phyloP scores from a whole-genome alignment of 2,329 filamentous ascomycete genomes.

The Cladophialophora chaetospira region DNA sequence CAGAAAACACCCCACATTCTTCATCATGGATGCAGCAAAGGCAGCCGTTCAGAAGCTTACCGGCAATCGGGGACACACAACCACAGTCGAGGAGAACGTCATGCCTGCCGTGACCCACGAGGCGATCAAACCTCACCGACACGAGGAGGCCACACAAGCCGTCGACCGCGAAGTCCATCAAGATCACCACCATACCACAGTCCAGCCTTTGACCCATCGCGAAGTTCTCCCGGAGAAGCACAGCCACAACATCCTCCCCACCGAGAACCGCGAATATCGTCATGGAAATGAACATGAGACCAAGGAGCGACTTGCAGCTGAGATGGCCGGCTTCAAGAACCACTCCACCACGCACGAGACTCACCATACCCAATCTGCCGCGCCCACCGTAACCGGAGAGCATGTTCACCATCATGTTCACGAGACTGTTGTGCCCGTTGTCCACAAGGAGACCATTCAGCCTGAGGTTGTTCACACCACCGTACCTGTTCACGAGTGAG shows the following conservation, averaged over 20 bases:
- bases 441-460: slow-evolving; percentile 69
- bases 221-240: slow-evolving; percentile 65
- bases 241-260: slow-evolving; percentile 58
- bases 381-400: slow-evolving; percentile 59
- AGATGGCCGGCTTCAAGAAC: slow-evolving; percentile 58
- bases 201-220: slow-evolving; percentile 64
- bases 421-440: slow-evolving; percentile 69
- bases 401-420: slow-evolving; percentile 64
- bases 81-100: slow-evolving; percentile 68
- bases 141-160: slow-evolving; percentile 64
- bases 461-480: slow-evolving; percentile 66
- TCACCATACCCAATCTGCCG: slow-evolving; percentile 51
- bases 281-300: slow-evolving; percentile 59
- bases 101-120: slow-evolving; percentile 64
- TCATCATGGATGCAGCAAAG: slow-evolving; percentile 66
- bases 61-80: slow-evolving; percentile 64
- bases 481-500: slow-evolving; percentile 67
- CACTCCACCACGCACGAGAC: slow-evolving; percentile 51
- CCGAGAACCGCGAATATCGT: slow-evolving; percentile 63
- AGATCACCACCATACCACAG: slow-evolving; percentile 69
- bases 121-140: slow-evolving; percentile 59
- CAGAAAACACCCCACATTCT: slow-evolving; percentile 19
- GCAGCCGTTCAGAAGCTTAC: slow-evolving; percentile 63
- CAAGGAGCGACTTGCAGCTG: slow-evolving; percentile 52
- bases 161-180: slow-evolving; percentile 71